Evolutionary conservation across 2,329 filamentous ascomycete species (phyloP).

Genomic region (Microsporum ferrugineum): DNA sequence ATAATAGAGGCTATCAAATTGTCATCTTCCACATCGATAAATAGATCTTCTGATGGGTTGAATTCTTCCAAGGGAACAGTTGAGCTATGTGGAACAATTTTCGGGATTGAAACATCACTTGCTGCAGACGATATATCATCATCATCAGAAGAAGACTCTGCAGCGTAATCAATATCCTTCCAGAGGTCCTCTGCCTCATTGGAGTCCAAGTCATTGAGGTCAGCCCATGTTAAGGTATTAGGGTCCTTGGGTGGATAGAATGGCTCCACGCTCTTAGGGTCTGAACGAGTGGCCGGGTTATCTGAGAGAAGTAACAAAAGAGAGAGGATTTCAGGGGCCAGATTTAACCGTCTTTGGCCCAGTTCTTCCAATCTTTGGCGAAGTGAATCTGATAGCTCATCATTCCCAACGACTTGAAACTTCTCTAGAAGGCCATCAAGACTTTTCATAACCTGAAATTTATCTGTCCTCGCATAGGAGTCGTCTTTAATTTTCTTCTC

Average conservation of each 20-base stretch:
- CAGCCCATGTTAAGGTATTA: constrained; percentile 58
- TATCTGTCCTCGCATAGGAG: constrained; percentile 56
- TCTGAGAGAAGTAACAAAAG: constrained; percentile 73
- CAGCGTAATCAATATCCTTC: constrained; percentile 31
- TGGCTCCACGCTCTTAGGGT: constrained; percentile 50
- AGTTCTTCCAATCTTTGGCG: constrained; percentile 50
- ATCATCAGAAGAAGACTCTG: constrained; percentile 30
- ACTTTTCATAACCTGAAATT: constrained; percentile 57
- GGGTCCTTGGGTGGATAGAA: constrained; percentile 39
- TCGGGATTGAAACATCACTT: constrained; percentile 23
- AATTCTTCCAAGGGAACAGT: constrained; percentile 24
- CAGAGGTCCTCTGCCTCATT: constrained; percentile 41
- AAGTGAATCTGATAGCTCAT: constrained; percentile 64
- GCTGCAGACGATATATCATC: constrained; percentile 27
- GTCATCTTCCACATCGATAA: constrained; percentile 23
- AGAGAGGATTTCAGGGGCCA: constrained; percentile 67
- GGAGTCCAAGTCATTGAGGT: constrained; percentile 65
- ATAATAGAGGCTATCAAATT: constrained; percentile 31
- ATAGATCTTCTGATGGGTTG: constrained; percentile 25
- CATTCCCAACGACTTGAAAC: constrained; percentile 67
- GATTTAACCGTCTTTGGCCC: constrained; percentile 45
- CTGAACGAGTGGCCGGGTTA: constrained; percentile 60
- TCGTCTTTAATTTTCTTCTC: constrained; percentile 27
- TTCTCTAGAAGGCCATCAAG: constrained; percentile 72
- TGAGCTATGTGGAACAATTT: constrained; percentile 20